These are phyloP conservation scores for Aristolochia fimbriata DNA, from an alignment of 164 flowering plant genomes.

Conservation along the genomic window DNA sequence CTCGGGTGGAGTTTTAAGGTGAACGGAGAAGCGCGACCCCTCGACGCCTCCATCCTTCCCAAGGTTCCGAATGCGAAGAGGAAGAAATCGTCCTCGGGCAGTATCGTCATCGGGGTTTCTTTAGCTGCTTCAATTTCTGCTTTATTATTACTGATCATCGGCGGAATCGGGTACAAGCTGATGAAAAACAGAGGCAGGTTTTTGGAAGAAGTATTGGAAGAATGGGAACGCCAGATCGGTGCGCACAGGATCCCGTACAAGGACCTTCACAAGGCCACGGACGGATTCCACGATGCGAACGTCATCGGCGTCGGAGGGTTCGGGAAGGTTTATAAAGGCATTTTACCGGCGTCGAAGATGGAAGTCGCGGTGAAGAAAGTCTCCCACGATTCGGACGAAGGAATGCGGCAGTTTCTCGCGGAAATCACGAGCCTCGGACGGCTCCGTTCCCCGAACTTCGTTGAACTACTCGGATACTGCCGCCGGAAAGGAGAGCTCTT, in stretches of 20 bases:
- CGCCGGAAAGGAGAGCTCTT: slow-evolving; percentile 15
- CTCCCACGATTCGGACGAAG: slow-evolving; percentile 20
- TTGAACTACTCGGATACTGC: slow-evolving; percentile 13
- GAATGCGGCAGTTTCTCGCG: slow-evolving; percentile 18
- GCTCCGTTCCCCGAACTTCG: slow-evolving; percentile 14
- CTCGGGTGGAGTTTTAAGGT: slow-evolving; percentile 15
- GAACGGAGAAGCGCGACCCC: slow-evolving; percentile 8
- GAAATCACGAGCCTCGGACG: slow-evolving; percentile 18
- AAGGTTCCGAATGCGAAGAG: slow-evolving; percentile 4
- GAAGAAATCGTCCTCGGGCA: background rate
- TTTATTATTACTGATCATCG: background rate
- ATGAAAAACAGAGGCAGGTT: too few species aligned
- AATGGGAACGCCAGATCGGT: slow-evolving; percentile 12
- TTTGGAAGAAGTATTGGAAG: background rate
- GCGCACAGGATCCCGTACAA: slow-evolving; percentile 15
- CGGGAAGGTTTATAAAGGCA: slow-evolving; percentile 16
- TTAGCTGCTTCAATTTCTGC: background rate
- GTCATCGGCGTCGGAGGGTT: slow-evolving; percentile 15
- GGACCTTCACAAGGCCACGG: slow-evolving; percentile 12
- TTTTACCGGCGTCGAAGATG: slow-evolving; percentile 4
- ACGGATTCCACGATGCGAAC: slow-evolving; percentile 12
- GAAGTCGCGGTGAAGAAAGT: slow-evolving; percentile 19
- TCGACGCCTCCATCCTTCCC: slow-evolving; percentile 10
- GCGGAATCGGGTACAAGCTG: too few species aligned
- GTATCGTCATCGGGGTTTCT: slow-evolving; percentile 6